phyloP scores from a whole-genome alignment of 257 asterid species.

The Paraleonurus japonicus region DNA sequence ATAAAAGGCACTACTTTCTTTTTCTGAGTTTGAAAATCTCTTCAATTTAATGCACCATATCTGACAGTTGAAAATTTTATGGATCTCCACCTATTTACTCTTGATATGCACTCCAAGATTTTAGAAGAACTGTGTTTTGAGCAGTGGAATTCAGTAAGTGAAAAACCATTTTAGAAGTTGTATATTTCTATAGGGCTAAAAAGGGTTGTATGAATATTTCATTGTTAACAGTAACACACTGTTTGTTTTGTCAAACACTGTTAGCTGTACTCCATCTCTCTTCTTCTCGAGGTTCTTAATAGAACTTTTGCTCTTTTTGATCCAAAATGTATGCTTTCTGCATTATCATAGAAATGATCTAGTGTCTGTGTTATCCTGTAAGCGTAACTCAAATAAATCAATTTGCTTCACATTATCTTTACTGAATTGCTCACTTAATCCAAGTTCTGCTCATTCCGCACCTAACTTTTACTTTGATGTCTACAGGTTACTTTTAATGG shows the following conservation, averaged over 20 bases:
- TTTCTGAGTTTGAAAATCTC: background rate
- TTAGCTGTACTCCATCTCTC: constrained; percentile 6
- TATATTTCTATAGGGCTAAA: constrained; percentile 15
- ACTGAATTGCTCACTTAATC: constrained; percentile 1
- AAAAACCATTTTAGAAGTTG: background rate
- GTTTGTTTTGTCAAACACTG: constrained; percentile 12
- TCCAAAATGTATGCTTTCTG: background rate
- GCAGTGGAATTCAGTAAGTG: background rate
- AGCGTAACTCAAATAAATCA: background rate
- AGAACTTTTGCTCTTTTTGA: background rate
- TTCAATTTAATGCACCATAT: background rate
- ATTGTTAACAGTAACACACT: background rate
- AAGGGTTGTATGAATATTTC: constrained; percentile 10
- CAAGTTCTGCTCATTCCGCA: constrained; percentile 8
- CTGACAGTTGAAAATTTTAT: background rate
- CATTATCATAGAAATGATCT: constrained; percentile 4
- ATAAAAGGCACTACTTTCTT: background rate
- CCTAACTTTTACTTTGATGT: constrained; percentile 21
- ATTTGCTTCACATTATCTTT: constrained; percentile 17
- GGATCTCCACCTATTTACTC: background rate
- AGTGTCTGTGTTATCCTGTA: constrained; percentile 4
- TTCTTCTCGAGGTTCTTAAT: background rate
- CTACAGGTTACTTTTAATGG: constrained; percentile 94
- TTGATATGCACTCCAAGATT: background rate
- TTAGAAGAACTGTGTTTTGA: background rate